Conservation (phyloP, 805 yeast species). For the Kodamaea hsintzibuensis region DNA sequence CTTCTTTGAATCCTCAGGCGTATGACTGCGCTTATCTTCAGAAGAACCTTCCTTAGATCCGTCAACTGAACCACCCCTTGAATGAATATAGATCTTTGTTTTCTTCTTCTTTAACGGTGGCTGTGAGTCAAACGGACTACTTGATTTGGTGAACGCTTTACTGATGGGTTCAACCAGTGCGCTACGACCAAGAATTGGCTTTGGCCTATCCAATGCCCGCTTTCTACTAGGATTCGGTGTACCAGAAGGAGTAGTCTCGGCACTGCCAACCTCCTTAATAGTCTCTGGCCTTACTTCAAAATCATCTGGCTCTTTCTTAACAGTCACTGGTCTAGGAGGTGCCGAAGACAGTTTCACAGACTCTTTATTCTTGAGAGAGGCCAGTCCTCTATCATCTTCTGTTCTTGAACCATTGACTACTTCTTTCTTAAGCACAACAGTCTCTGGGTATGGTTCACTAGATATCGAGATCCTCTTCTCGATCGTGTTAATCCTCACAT, state of each 20-base stretch:
- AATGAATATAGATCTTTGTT: constrained; percentile 30
- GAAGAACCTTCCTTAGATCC: constrained; percentile 7
- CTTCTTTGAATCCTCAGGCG: not conserved
- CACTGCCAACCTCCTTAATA: not conserved
- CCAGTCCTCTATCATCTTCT: not conserved
- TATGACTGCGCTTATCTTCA: not conserved
- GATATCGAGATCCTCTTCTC: constrained; percentile 41
- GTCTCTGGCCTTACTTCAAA: not conserved
- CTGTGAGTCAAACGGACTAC: constrained; percentile 20
- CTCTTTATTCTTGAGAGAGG: not conserved
- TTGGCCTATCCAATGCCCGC: constrained; percentile 2
- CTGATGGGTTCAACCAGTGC: constrained; percentile 14
- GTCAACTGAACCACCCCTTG: constrained; percentile 7
- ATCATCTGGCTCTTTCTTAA: constrained; percentile 6
- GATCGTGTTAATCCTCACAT: constrained; percentile 39
- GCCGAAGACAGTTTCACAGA: constrained; percentile 3
- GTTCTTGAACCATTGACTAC: not conserved
- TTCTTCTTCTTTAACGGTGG: constrained; percentile 23
- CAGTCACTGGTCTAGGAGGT: not conserved
- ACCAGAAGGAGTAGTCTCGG: not conserved
- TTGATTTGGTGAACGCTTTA: constrained; percentile 14
- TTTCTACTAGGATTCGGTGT: constrained; percentile 3
- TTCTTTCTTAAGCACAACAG: constrained; percentile 10
- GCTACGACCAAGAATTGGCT: constrained; percentile 8
- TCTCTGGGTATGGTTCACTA: constrained; percentile 38